Conservation (phyloP, 1,139 yeast species). For the Trichomonascaceae sp. region DNA sequence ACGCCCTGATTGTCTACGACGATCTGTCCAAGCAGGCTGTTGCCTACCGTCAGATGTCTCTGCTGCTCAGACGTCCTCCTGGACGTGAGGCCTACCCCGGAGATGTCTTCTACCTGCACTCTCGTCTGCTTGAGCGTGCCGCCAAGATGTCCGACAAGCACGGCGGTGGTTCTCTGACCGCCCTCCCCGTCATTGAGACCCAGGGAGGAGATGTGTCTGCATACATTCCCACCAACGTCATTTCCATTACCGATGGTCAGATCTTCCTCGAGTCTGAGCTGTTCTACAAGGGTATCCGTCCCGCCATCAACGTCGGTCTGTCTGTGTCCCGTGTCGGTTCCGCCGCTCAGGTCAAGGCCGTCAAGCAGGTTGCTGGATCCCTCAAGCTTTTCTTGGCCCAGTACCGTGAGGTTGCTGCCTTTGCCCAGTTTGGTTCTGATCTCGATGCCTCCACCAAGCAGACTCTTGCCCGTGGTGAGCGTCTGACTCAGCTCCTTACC, state of each 20-base stretch:
- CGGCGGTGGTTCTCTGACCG: constrained; percentile 94
- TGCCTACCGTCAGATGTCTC: constrained; percentile 98
- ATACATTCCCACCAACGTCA: constrained; percentile 93
- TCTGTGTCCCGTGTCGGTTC: constrained; percentile 99
- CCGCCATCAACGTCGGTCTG: constrained; percentile 99
- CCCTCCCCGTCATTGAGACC: constrained; percentile 93
- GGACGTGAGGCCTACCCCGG: constrained; percentile 98
- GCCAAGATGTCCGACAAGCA: constrained; percentile 86
- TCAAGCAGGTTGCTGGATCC: constrained; percentile 99
- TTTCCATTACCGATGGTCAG: constrained; percentile 96
- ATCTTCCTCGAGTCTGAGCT: constrained; percentile 98
- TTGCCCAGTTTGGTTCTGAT: constrained; percentile 99
- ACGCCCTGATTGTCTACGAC: constrained; percentile 93
- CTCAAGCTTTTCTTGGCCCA: constrained; percentile 99
- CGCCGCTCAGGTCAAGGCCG: constrained; percentile 99
- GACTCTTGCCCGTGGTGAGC: constrained; percentile 99
- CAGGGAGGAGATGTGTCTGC: constrained; percentile 99
- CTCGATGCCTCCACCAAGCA: constrained; percentile 99
- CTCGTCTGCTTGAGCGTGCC: constrained; percentile 93
- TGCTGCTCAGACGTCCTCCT: constrained; percentile 94
- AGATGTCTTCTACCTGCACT: constrained; percentile 94
- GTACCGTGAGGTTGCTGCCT: constrained; percentile 99
- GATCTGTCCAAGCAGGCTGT: constrained; percentile 99
- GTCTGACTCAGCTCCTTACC: constrained; percentile 97
- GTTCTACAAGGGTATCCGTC: constrained; percentile 99